Evolutionary conservation across 495 filamentous ascomycete species (phyloP).

Genomic region (Rhizodiscina lignyota): DNA sequence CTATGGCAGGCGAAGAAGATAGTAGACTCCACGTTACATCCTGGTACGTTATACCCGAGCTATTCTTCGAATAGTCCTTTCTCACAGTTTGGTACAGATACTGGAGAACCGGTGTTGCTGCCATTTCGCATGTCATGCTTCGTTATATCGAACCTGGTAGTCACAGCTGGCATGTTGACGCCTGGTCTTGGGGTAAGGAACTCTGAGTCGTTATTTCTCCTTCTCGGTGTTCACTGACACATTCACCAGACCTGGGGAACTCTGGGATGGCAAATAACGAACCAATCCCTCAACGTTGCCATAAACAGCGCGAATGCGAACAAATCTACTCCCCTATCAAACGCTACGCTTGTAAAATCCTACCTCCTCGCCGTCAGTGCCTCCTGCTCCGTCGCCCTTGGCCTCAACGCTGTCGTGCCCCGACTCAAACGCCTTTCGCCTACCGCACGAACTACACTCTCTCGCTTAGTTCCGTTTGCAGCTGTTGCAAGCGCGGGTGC

Average conservation of each 20-base stretch:
- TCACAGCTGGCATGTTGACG: constrained; percentile 96
- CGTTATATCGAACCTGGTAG: constrained; percentile 80
- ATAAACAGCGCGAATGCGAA: constrained; percentile 97
- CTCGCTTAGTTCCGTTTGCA: constrained; percentile 82
- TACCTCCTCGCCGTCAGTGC: constrained; percentile 86
- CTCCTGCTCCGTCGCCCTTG: constrained; percentile 81
- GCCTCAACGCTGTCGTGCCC: constrained; percentile 79
- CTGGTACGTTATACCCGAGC: constrained; percentile 37
- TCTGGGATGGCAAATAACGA: constrained; percentile 86
- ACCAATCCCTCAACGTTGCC: constrained; percentile 94
- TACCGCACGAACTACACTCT: constrained; percentile 52
- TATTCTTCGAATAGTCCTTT: background rate
- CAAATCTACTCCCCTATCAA: constrained; percentile 77
- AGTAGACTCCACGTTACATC: constrained; percentile 88
- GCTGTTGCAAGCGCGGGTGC: constrained; percentile 81
- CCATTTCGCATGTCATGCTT: constrained; percentile 97
- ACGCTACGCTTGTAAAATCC: constrained; percentile 64
- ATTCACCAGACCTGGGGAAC: constrained; percentile 60
- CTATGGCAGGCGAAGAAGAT: constrained; percentile 94
- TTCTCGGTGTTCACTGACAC: constrained; percentile 1
- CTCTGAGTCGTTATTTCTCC: constrained; percentile 6
- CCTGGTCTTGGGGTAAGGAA: constrained; percentile 57
- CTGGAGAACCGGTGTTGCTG: constrained; percentile 76
- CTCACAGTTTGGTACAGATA: constrained; percentile 38
- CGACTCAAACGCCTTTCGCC: constrained; percentile 64